Conservation (phyloP, 2,329 filamentous ascomycete species). For the Cladophialophora yegresii region DNA sequence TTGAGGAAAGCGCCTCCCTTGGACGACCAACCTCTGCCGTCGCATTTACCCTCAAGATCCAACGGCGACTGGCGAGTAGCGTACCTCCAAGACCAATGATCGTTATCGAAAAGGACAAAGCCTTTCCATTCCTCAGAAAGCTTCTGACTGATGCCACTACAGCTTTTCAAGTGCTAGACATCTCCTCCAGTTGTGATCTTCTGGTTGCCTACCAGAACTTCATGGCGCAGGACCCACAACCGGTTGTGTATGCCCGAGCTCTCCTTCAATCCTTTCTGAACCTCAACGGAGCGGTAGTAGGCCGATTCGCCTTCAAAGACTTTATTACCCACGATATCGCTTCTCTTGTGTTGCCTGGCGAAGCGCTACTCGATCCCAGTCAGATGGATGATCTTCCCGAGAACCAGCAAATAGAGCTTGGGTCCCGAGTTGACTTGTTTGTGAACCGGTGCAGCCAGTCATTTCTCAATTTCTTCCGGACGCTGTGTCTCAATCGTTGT, state of each 20-base stretch:
- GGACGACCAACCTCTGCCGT: conserved; percentile 65
- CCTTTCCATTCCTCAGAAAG: conserved; percentile 67
- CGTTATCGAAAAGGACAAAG: conserved; percentile 67
- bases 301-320: conserved; percentile 68
- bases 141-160: conserved; percentile 73
- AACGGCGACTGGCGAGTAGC: conserved; percentile 87
- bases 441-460: conserved; percentile 61
- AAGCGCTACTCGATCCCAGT: conserved; percentile 65
- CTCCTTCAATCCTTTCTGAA: conserved; percentile 76
- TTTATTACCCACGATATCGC: conserved; percentile 81
- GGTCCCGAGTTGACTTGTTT: conserved; percentile 71
- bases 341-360: conserved; percentile 71
- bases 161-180: conserved; percentile 62
- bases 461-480: conserved; percentile 80
- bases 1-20: conserved; percentile 63
- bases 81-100: conserved; percentile 92
- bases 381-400: conserved; percentile 74
- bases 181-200: conserved; percentile 31
- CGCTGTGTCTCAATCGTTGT: conserved; percentile 86
- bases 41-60: conserved; percentile 88
- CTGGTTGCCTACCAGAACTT: conserved; percentile 72
- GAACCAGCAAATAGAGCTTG: conserved; percentile 72
- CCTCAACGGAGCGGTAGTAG: conserved; percentile 68
- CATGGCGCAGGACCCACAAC: conserved; percentile 76
- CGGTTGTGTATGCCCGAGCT: conserved; percentile 79